Evolutionary conservation across 768 basidiomycete genomes (phyloP), one percentile per base, ranked within the genome.

Genomic region (Lactarius pseudohatsudake): DNA sequence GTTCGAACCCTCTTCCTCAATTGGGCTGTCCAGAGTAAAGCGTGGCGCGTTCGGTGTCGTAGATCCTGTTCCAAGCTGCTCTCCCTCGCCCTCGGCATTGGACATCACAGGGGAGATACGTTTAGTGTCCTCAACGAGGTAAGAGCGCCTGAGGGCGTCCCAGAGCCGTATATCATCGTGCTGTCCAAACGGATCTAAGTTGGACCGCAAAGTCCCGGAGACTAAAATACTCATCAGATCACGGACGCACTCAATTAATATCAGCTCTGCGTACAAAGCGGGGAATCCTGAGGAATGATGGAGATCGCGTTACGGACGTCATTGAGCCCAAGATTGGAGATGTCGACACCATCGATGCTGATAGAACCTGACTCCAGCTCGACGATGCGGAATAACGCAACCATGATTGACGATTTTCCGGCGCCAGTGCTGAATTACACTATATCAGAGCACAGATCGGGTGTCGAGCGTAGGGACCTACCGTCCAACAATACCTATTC

Each of bases 321-420:
- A 57, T 81, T 80, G 22, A 98, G 78, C 9, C 94, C 95, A 53
- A 97, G 82, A 68, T 82, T 84, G 22, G 91, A 89, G 53, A 93
- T 87, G 72, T 98, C 90, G 20, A 92, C 79, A 6, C 84, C 92
- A 75, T 96, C 94, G 68, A 96, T 85, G 28, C 77, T 73, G 70
- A 98, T 92, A 3, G 82, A 83, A n/a, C 95, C 94, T 9, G 85
- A 85, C 0, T 82, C 77, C 22, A 91, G 79, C 72, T 98, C 95
- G 22, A 95, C 91, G 36, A 97, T 79, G 22, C 94, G 86, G 77
- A 88, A 96, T 0, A 97, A 79, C 5, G 92, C 88, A 72, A 88
- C 89, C 90, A 96, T 91, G 66, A 98, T 89, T 0, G 90, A 91
- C 18, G 89, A 91, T 77, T 96, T 94, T 50, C 94, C 94, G 0